Evolutionary conservation across 805 yeast species (phyloP), one percentile per base, ranked within the genome.

Genomic region (Metschnikowia noctiluminum): DNA sequence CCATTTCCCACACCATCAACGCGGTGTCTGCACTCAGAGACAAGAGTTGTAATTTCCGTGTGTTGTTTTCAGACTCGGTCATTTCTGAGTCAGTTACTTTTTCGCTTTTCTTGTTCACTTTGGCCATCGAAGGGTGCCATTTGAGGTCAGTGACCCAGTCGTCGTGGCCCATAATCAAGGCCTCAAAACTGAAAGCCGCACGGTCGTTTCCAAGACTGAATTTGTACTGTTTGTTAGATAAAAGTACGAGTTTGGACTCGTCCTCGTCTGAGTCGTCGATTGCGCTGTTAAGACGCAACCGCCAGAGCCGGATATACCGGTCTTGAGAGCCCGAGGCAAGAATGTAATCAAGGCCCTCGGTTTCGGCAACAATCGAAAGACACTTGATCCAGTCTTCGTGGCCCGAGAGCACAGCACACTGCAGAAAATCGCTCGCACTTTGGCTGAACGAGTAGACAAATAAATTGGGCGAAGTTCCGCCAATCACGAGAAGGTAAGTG

Each of bases 361-460:
- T 74, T 36, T 70, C 69, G 48, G 75, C 66, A 35, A 77, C 80
- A 60, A 89, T 80, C 1, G 82, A 76, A 30, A 94, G 67, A 12
- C 89, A 76, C 62, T 87, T 86, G 43, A 94, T 80, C 99, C 99
- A 94, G 66, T 91, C 97, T 66, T 94, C 99, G 64, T 94, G 99
- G 5, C 99, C 99, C 28, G 82, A 77, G 32, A 94, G 66, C 8
- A 69, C 69, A 0, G 90, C 86, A 30, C 74, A 71, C 45, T 69
- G 70, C 8, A 58, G 45, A 38, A 76, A 68, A 11, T 55, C 48
- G 2, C 43, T 38, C 1, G 54, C 48, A 0, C 26, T 43, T 1
- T 63, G 42, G 10, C 54, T 59, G 51, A 82, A 77, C 0, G 84
- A 64, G 57, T 80, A 81, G 5, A 88, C 73, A 50, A 74, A 81